Conservation (phyloP, 192 early-diverging fungal genomes). For the Backusella psychrophila region DNA sequence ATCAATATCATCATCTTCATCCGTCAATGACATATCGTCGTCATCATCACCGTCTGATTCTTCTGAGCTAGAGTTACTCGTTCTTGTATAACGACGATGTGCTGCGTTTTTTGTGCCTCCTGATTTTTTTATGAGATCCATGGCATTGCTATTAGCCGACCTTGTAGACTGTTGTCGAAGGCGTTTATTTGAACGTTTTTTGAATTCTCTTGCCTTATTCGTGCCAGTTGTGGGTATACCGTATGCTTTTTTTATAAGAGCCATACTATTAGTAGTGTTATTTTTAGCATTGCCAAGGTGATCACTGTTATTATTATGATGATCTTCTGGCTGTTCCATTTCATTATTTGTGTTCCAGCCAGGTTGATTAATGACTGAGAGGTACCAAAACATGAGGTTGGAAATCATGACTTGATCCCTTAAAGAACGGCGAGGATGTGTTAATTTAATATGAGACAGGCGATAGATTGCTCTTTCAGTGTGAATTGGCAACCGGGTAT, state of each 20-base stretch:
- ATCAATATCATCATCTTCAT: constrained; percentile 7
- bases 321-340: neutral
- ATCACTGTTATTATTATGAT: neutral
- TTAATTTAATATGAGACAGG: constrained; percentile 70
- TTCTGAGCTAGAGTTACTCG: constrained; percentile 6
- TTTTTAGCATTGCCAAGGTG: neutral
- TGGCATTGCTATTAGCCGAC: neutral
- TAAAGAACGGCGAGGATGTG: constrained; percentile 69
- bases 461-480: constrained; percentile 80
- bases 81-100: neutral
- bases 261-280: neutral
- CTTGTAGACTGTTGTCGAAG: neutral
- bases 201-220: neutral
- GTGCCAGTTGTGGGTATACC: neutral
- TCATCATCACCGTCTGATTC: constrained; percentile 8
- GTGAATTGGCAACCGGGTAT: constrained; percentile 53
- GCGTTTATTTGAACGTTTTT: neutral
- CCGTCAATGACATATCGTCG: constrained; percentile 7
- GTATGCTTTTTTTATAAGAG: neutral
- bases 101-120: neutral
- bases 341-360: neutral
- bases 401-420: constrained; percentile 76
- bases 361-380: constrained; percentile 54
- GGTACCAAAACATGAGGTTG: constrained; percentile 85
- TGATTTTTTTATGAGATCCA: neutral